Conservation (phyloP, 441 rosid species). For the Raphanus hybrid region DNA sequence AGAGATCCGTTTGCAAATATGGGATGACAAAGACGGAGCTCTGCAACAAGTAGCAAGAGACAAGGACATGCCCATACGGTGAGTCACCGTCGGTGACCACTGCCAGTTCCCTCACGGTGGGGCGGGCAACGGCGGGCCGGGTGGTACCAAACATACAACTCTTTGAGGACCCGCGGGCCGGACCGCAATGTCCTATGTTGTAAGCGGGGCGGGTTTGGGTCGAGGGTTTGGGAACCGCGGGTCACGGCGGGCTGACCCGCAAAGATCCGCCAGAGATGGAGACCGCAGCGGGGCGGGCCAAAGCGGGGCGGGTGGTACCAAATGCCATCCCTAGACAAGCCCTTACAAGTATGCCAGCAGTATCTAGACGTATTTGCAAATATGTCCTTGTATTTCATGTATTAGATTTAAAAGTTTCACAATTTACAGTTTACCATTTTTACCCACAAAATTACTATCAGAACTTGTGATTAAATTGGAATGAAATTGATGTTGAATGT, state of each 20-base stretch:
- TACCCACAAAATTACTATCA: neutral
- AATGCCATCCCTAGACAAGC: neutral
- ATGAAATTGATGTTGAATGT: neutral
- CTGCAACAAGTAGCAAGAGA: constrained; percentile 54
- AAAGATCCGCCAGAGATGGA: too few relatives aligned
- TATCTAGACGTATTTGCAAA: neutral
- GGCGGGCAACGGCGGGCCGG: too few relatives aligned
- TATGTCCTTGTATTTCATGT: neutral
- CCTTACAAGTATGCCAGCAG: neutral
- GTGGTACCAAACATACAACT: too few relatives aligned
- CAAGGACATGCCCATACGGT: constrained; percentile 56
- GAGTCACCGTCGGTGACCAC: constrained; percentile 27
- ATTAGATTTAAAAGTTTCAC: neutral
- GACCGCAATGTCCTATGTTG: too few relatives aligned
- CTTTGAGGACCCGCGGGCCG: too few relatives aligned
- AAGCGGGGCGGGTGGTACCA: too few relatives aligned
- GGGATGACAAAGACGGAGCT: constrained; percentile 83
- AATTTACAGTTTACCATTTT: neutral
- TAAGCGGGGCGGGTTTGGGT: too few relatives aligned
- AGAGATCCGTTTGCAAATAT: too few relatives aligned
- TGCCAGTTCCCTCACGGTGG: constrained; percentile 84
- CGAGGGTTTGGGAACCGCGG: too few relatives aligned
- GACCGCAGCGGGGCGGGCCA: too few relatives aligned
- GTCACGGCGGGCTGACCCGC: too few relatives aligned
- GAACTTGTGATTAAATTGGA: neutral